Evolutionary conservation across 2,329 filamentous ascomycete genomes (phyloP).

Genomic region (Raffaelea ambrosiae): DNA sequence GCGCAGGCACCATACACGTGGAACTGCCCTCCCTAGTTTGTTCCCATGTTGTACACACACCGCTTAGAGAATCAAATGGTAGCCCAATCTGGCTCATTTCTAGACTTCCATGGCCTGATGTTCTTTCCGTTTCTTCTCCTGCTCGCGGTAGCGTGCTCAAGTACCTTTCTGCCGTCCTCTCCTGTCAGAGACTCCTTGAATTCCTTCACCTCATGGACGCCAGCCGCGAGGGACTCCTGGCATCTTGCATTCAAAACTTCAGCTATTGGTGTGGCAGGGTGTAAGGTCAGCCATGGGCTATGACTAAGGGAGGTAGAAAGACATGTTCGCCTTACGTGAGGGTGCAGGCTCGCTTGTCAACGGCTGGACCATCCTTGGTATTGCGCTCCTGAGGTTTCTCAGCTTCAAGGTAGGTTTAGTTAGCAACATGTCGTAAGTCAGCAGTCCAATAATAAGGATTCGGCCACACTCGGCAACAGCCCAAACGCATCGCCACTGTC

Average conservation of each 20-base stretch:
- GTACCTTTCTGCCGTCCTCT: conserved; percentile 37
- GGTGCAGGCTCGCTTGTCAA: conserved; percentile 37
- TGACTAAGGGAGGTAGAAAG: not conserved
- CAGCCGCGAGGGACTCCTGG: conserved; percentile 35
- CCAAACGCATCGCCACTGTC: no score
- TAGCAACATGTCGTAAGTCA: not conserved
- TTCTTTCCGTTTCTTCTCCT: conserved; percentile 44
- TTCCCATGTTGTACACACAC: no score
- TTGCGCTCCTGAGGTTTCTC: conserved; percentile 36
- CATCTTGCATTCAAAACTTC: conserved; percentile 39
- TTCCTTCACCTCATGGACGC: conserved; percentile 41
- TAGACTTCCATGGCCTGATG: conserved; percentile 51
- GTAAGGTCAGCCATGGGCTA: no score
- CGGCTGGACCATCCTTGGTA: conserved; percentile 43
- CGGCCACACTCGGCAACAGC: no score
- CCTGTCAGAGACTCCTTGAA: conserved; percentile 38
- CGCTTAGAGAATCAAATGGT: conserved; percentile 4
- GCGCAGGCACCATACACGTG: not conserved
- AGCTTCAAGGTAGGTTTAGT: conserved; percentile 29
- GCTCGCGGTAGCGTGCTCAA: conserved; percentile 45
- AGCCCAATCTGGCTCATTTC: conserved; percentile 53
- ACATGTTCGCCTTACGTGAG: conserved; percentile 34
- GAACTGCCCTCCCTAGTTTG: no score
- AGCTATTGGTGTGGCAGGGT: no score
- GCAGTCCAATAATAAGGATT: no score